Evolutionary conservation across 768 basidiomycete genomes (phyloP).

Genomic region (Crassisporium funariophilum): DNA sequence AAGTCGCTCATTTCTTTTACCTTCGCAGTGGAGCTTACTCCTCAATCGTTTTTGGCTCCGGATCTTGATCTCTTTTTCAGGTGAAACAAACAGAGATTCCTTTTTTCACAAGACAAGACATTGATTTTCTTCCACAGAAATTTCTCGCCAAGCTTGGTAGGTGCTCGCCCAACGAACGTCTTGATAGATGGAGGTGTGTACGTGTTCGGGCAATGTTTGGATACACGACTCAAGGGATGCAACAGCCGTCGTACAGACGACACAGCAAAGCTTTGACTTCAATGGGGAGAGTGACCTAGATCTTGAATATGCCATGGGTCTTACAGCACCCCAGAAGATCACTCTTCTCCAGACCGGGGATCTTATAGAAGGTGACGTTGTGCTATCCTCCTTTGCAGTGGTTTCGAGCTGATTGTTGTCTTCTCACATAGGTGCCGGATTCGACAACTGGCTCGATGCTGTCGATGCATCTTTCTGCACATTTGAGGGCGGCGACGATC

Average conservation of each 20-base stretch:
- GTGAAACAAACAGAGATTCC: not conserved
- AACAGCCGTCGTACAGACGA: conserved; percentile 45
- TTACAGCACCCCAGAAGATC: conserved; percentile 41
- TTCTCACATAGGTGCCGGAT: conserved; percentile 38
- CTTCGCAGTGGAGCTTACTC: conserved; percentile 27
- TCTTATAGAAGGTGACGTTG: conserved; percentile 35
- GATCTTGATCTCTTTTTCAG: conserved; percentile 26
- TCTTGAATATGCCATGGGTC: conserved; percentile 56
- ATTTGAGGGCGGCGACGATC: conserved; percentile 49
- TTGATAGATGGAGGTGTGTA: conserved; percentile 36
- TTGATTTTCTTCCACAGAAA: conserved; percentile 8
- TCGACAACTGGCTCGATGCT: conserved; percentile 52
- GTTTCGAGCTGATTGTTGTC: not conserved
- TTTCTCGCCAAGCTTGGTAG: conserved; percentile 35
- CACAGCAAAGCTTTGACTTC: conserved; percentile 40
- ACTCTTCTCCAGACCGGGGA: conserved; percentile 50
- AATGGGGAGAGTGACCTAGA: conserved; percentile 63
- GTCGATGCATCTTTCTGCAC: conserved; percentile 48
- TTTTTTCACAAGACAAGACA: too few species aligned
- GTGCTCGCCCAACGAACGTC: conserved; percentile 33
- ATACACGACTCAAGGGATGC: not conserved
- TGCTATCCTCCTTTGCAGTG: not conserved
- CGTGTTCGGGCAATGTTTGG: not conserved
- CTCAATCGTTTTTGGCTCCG: conserved; percentile 25
- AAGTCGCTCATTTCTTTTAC: not conserved